Evolutionary conservation across 306 rosid species (phyloP).

Genomic region (Citrullus amarus): DNA sequence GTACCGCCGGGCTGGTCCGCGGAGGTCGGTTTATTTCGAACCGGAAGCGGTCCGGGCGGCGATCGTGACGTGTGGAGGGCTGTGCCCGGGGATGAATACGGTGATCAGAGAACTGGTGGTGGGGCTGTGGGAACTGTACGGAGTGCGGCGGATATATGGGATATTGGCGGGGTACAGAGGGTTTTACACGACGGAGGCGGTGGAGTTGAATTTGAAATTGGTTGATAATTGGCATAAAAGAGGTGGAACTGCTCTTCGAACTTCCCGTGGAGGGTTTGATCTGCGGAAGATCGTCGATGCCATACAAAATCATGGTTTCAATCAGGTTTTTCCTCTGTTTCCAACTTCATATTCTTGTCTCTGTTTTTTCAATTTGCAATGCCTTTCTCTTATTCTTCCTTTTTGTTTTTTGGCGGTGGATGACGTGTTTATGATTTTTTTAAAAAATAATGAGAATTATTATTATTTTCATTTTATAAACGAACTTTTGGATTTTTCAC

Average conservation of each 20-base stretch:
- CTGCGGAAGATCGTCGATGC: slow-evolving; percentile 52
- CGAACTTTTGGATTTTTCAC: too few species aligned
- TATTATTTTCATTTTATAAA: too few species aligned
- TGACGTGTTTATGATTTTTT: too few species aligned
- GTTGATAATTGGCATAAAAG: slow-evolving; percentile 47
- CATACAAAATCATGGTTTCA: slow-evolving; percentile 37
- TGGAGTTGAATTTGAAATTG: slow-evolving; percentile 24
- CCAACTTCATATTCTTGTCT: not conserved
- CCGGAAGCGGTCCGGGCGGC: slow-evolving; percentile 29
- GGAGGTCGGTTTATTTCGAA: slow-evolving; percentile 18
- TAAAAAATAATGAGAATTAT: too few species aligned
- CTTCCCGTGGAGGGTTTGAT: slow-evolving; percentile 78
- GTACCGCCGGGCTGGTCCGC: slow-evolving; percentile 37
- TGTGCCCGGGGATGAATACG: slow-evolving; percentile 75
- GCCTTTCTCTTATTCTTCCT: too few species aligned
- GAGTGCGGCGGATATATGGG: slow-evolving; percentile 59
- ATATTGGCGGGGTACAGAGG: slow-evolving; percentile 65
- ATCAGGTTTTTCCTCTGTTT: slow-evolving; percentile 38
- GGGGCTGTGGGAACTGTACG: slow-evolving; percentile 61
- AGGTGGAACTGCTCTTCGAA: slow-evolving; percentile 64
- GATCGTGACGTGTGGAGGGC: slow-evolving; percentile 60
- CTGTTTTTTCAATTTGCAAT: too few species aligned
- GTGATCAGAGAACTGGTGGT: slow-evolving; percentile 67
- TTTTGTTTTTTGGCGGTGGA: too few species aligned
- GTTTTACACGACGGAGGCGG: slow-evolving; percentile 36